Conservation (phyloP, 208 protist genomes). For the Naegleria fowleri region DNA sequence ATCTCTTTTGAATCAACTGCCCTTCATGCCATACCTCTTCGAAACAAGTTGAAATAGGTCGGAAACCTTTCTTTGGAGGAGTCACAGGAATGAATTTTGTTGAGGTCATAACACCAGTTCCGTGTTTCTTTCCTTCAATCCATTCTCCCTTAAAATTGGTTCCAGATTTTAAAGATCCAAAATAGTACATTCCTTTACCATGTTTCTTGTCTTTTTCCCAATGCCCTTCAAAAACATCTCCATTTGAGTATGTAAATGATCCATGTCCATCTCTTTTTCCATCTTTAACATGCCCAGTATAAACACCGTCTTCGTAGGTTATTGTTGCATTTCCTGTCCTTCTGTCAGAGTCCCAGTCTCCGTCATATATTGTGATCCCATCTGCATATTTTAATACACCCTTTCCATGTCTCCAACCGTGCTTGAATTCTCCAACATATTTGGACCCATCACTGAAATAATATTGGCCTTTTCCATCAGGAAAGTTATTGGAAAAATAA, state of each 20-base stretch:
- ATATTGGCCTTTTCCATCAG: constrained; percentile 59
- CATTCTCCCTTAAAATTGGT: not conserved
- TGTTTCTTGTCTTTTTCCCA: constrained; percentile 72
- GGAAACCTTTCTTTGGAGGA: not conserved
- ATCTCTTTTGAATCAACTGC: not conserved
- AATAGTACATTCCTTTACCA: constrained; percentile 63
- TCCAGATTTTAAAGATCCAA: not conserved
- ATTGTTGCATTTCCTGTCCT: not conserved
- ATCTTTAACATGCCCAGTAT: constrained; percentile 59
- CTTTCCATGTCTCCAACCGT: constrained; percentile 44
- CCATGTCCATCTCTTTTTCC: constrained; percentile 64
- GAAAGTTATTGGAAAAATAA: constrained; percentile 68
- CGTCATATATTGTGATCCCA: not conserved
- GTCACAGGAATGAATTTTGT: not conserved
- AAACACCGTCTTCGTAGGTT: constrained; percentile 34
- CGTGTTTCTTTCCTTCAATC: not conserved
- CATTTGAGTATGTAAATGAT: constrained; percentile 56
- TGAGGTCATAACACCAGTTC: not conserved
- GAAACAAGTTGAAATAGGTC: not conserved
- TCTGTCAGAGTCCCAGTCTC: not conserved
- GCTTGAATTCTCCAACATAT: constrained; percentile 36
- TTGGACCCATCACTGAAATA: constrained; percentile 54
- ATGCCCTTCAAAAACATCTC: constrained; percentile 69
- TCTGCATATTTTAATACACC: constrained; percentile 67
- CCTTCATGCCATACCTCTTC: not conserved